Conservation (phyloP, 1,284 basidiomycete genomes). For the Coniferiporia sulphurascens region DNA sequence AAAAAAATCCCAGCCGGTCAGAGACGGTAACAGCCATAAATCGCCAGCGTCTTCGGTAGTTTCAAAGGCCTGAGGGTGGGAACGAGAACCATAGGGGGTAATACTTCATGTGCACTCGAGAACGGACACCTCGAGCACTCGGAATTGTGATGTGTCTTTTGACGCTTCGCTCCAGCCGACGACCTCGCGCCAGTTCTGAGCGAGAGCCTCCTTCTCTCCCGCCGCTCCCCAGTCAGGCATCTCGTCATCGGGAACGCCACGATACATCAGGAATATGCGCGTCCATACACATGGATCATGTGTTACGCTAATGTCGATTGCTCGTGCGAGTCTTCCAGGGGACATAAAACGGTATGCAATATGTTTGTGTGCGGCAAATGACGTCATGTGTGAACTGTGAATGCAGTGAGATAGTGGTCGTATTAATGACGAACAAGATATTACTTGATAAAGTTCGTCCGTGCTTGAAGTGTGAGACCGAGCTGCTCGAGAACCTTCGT, state of each 20-base stretch:
- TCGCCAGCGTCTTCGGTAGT: background rate
- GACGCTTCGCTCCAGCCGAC: slow-evolving; percentile 74
- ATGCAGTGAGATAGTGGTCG: background rate
- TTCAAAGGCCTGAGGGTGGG: background rate
- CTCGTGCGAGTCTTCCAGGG: slow-evolving; percentile 69
- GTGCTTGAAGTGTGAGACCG: slow-evolving; percentile 71
- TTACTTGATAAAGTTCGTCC: slow-evolving; percentile 73
- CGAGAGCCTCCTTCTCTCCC: slow-evolving; percentile 78
- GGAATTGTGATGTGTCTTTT: slow-evolving; percentile 66
- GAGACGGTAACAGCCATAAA: background rate
- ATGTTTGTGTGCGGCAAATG: slow-evolving; percentile 70
- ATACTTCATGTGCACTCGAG: slow-evolving; percentile 54
- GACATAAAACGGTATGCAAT: slow-evolving; percentile 82
- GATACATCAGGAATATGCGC: slow-evolving; percentile 78
- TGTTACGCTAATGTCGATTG: slow-evolving; percentile 79
- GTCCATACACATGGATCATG: slow-evolving; percentile 74
- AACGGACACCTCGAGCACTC: slow-evolving; percentile 70
- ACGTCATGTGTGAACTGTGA: slow-evolving; percentile 62
- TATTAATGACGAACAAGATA: slow-evolving; percentile 22
- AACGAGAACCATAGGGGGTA: background rate
- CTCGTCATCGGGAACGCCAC: slow-evolving; percentile 76
- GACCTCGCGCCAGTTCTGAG: slow-evolving; percentile 69
- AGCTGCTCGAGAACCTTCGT: slow-evolving; percentile 73
- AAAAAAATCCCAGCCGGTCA: background rate
- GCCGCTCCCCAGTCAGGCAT: slow-evolving; percentile 64